Conservation (phyloP, 306 rosid species). For the Trifolium fragiferum region DNA sequence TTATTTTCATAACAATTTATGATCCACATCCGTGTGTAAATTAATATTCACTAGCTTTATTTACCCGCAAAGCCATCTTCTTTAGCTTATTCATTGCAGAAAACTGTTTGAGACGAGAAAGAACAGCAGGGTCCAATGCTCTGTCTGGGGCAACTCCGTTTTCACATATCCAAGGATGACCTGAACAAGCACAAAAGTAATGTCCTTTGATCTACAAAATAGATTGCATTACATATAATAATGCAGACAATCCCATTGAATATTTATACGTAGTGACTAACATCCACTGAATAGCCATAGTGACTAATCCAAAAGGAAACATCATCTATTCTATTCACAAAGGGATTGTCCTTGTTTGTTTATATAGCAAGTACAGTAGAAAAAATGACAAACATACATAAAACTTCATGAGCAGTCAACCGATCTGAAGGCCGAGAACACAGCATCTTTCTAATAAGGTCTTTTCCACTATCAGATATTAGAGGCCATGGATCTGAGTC, state of each 20-base stretch:
- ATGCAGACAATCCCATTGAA: constrained; percentile 38
- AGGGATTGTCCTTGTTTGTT: constrained; percentile 17
- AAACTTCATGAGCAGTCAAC: constrained; percentile 86
- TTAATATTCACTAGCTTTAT: constrained; percentile 42
- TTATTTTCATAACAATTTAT: constrained; percentile 32
- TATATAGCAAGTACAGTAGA: constrained; percentile 30
- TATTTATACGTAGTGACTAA: constrained; percentile 11
- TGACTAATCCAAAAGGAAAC: constrained; percentile 34
- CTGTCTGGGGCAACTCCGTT: constrained; percentile 99
- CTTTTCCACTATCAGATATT: constrained; percentile 87
- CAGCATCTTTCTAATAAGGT: constrained; percentile 81
- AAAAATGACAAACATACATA: constrained; percentile 68
- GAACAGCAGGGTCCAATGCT: constrained; percentile 95
- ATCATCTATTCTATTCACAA: constrained; percentile 31
- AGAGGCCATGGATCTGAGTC: constrained; percentile 96
- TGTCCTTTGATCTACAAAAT: constrained; percentile 35
- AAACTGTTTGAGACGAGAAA: constrained; percentile 97
- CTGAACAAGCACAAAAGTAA: constrained; percentile 53
- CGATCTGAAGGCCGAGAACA: constrained; percentile 83
- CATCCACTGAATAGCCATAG: constrained; percentile 29
- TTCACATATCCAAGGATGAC: constrained; percentile 99
- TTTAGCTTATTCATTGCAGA: constrained; percentile 99
- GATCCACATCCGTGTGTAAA: constrained; percentile 11
- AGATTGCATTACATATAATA: not conserved
- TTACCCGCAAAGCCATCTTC: constrained; percentile 98